Conservation (phyloP, 768 basidiomycete genomes). For the Leccinum fibrillosum region DNA sequence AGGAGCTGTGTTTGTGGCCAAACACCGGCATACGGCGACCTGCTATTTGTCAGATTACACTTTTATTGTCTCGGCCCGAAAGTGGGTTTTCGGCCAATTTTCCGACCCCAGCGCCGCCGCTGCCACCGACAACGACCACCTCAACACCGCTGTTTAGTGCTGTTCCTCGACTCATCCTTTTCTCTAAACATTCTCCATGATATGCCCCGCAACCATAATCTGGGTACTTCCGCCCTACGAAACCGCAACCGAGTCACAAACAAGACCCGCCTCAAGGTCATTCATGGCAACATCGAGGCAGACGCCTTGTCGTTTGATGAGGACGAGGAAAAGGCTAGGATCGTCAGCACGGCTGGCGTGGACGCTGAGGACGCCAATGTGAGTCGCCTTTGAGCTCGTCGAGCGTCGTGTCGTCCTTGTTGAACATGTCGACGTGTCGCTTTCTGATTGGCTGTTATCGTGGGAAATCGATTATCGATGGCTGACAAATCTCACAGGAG, state of each 20-base stretch:
- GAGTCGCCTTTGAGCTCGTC: slow-evolving; percentile 44
- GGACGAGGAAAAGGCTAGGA: slow-evolving; percentile 81
- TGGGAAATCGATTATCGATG: slow-evolving; percentile 49
- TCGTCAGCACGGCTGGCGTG: slow-evolving; percentile 81
- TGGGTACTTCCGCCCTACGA: slow-evolving; percentile 75
- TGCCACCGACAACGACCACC: slow-evolving; percentile 47
- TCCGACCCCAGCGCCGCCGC: slow-evolving; percentile 57
- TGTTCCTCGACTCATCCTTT: slow-evolving; percentile 39
- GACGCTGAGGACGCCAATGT: slow-evolving; percentile 94
- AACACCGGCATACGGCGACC: slow-evolving; percentile 31
- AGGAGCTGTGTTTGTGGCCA: slow-evolving; percentile 27
- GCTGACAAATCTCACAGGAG: slow-evolving; percentile 54
- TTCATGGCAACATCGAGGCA: slow-evolving; percentile 77
- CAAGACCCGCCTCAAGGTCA: slow-evolving; percentile 85
- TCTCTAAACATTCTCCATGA: slow-evolving; percentile 59
- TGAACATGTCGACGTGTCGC: slow-evolving; percentile 41
- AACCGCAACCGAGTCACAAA: slow-evolving; percentile 91
- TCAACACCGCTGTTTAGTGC: slow-evolving; percentile 25
- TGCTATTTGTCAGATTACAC: slow-evolving; percentile 27
- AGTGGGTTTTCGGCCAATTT: slow-evolving; percentile 60
- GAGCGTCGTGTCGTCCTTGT: slow-evolving; percentile 39
- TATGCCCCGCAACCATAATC: slow-evolving; percentile 80
- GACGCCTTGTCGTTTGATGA: slow-evolving; percentile 80
- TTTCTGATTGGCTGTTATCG: slow-evolving; percentile 44
- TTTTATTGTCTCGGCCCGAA: slow-evolving; percentile 51